Conservation (phyloP, 257 asterid species). For the Solanum bulbocastanum region DNA sequence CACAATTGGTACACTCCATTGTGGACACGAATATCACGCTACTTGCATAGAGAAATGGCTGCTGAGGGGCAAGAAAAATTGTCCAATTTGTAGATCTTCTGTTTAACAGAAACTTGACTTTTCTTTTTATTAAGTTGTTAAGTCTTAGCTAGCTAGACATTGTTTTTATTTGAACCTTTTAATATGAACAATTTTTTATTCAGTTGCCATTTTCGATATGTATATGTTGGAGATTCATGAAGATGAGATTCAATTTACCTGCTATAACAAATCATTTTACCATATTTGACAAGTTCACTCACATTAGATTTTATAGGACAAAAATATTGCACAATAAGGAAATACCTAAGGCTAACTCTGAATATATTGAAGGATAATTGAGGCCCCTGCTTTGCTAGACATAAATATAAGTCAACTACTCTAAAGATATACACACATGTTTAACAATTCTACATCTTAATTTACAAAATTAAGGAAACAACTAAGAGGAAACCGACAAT, state of each 20-base stretch:
- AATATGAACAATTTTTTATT: neutral
- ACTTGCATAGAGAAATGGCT: neutral
- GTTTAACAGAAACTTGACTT: neutral
- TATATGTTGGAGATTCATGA: neutral
- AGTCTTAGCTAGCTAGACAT: neutral
- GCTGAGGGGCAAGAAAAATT: neutral
- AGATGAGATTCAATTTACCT: neutral
- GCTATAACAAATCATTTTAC: neutral
- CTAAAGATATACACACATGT: slow-evolving; percentile 25
- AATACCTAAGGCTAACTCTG: neutral
- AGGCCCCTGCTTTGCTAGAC: neutral
- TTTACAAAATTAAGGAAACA: slow-evolving; percentile 24
- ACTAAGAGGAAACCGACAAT: slow-evolving; percentile 34
- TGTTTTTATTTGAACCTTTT: neutral
- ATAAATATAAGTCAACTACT: slow-evolving; percentile 17
- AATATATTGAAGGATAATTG: neutral
- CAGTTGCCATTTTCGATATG: neutral
- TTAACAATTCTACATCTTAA: neutral
- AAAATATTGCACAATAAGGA: neutral
- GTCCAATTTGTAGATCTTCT: neutral
- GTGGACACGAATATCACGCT: neutral
- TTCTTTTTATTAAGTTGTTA: neutral
- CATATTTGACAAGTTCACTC: neutral
- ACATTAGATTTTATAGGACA: neutral
- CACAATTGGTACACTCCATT: neutral